These are phyloP conservation scores for Theileria equi DNA, from an alignment of 169 alveolate genomes.

Conservation along the genomic window DNA sequence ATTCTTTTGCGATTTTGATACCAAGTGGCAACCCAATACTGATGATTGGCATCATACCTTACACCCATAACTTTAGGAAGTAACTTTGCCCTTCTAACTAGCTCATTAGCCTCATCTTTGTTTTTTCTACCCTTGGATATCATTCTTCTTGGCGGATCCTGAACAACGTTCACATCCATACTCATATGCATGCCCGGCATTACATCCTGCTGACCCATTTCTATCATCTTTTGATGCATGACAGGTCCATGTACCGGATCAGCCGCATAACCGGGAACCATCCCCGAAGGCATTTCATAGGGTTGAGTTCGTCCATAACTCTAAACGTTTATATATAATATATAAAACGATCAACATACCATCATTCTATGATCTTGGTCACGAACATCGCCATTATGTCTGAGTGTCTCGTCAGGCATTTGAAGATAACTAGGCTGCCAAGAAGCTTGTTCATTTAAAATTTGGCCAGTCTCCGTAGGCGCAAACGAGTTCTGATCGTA, in stretches of 20 bases:
- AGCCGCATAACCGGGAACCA: slow-evolving; percentile 38
- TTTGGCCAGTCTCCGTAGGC: slow-evolving; percentile 32
- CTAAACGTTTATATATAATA: not conserved
- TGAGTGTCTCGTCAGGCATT: slow-evolving; percentile 39
- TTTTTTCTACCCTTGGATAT: slow-evolving; percentile 59
- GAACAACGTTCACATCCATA: slow-evolving; percentile 16
- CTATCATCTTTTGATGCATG: slow-evolving; percentile 33
- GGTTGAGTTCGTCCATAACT: slow-evolving; percentile 14
- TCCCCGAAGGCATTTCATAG: slow-evolving; percentile 31
- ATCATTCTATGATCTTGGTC: slow-evolving; percentile 47
- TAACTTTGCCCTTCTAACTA: slow-evolving; percentile 64
- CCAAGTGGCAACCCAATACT: slow-evolving; percentile 79
- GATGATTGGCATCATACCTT: slow-evolving; percentile 76
- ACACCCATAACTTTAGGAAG: slow-evolving; percentile 77
- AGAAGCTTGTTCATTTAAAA: slow-evolving; percentile 38
- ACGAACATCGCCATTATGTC: slow-evolving; percentile 45
- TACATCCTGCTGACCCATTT: slow-evolving; percentile 36
- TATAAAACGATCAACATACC: not conserved
- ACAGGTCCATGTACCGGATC: slow-evolving; percentile 17
- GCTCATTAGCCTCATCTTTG: slow-evolving; percentile 66
- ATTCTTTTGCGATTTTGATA: slow-evolving; percentile 72
- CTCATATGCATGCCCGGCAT: slow-evolving; percentile 39
- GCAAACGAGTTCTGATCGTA: slow-evolving; percentile 26
- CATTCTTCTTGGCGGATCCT: slow-evolving; percentile 51
- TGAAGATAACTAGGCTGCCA: slow-evolving; percentile 38